Conservation (phyloP, 169 alveolate genomes). For the Cyclospora cayetanensis region DNA sequence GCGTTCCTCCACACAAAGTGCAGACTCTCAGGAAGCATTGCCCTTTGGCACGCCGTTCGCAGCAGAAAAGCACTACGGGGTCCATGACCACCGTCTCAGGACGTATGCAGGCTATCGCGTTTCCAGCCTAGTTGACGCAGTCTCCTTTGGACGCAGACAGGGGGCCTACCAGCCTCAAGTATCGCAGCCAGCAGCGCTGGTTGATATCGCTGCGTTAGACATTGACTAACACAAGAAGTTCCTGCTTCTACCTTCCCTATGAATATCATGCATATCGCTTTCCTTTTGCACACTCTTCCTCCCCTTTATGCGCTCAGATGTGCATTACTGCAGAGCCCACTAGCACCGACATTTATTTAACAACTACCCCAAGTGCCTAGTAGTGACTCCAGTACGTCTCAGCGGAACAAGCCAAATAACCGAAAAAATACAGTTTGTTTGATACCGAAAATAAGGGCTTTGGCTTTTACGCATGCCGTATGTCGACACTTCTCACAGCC, state of each 20-base stretch:
- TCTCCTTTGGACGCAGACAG: background rate
- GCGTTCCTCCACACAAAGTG: background rate
- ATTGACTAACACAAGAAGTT: background rate
- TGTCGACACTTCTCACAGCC: too few relatives aligned
- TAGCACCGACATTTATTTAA: background rate
- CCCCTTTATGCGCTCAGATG: too few relatives aligned
- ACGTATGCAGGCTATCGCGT: background rate
- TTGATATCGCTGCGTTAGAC: background rate
- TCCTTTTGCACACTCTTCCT: too few relatives aligned
- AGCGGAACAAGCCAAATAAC: too few relatives aligned
- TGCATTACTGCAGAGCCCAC: background rate
- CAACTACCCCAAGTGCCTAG: background rate
- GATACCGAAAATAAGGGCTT: background rate
- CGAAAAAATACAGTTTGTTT: too few relatives aligned
- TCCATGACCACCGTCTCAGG: background rate
- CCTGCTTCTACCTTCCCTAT: background rate
- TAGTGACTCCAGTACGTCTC: too few relatives aligned
- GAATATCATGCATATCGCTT: too few relatives aligned
- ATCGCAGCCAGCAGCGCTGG: constrained; percentile 4
- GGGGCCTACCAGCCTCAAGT: background rate
- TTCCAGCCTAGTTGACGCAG: background rate
- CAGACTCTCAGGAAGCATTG: background rate
- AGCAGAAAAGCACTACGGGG: background rate
- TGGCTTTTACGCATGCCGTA: too few relatives aligned
- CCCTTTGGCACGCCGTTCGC: background rate